A percentile compares a stretch with the other conserved stretches of the same genome.
Evolutionary conservation across 805 yeast genomes (phyloP).

Genomic region (Blastobotrys peoriensis): DNA sequence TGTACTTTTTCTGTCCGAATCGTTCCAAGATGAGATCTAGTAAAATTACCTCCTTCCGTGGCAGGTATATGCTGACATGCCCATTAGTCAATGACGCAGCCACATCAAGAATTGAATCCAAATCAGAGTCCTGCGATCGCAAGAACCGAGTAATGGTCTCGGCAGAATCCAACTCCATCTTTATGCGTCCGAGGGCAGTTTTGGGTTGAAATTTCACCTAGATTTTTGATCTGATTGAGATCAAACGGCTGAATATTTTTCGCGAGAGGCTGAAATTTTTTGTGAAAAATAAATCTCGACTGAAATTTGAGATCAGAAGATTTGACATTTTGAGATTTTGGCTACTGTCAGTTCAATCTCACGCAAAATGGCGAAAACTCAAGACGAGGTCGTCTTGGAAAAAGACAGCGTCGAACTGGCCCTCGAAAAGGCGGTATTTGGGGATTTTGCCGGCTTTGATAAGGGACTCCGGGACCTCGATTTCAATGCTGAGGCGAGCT

Average conservation of each 20-base stretch:
- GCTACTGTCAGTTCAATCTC: no score
- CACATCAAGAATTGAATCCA: constrained; percentile 17
- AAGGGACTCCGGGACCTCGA: constrained; percentile 55
- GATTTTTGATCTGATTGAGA: no score
- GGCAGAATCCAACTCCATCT: constrained; percentile 1
- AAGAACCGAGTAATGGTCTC: constrained; percentile 26
- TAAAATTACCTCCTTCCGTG: constrained; percentile 28
- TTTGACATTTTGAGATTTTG: no score
- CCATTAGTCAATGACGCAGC: constrained; percentile 21
- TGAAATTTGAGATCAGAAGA: no score
- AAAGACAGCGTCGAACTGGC: constrained; percentile 80
- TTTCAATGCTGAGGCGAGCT: constrained; percentile 39
- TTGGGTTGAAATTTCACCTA: no score
- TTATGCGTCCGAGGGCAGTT: neutral
- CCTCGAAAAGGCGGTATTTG: constrained; percentile 82
- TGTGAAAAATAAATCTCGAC: neutral
- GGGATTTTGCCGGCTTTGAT: constrained; percentile 75
- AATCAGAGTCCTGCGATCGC: constrained; percentile 22
- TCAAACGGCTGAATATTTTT: no score
- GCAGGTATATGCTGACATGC: constrained; percentile 22
- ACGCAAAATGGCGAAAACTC: constrained; percentile 2
- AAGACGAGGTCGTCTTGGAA: constrained; percentile 29
- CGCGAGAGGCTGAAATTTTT: no score
- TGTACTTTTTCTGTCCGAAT: constrained; percentile 10
- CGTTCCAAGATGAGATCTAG: constrained; percentile 33